Evolutionary conservation across 345 rosid species (phyloP), one percentile per base, ranked within the genome.

Genomic region (Eucalyptus melliodora): DNA sequence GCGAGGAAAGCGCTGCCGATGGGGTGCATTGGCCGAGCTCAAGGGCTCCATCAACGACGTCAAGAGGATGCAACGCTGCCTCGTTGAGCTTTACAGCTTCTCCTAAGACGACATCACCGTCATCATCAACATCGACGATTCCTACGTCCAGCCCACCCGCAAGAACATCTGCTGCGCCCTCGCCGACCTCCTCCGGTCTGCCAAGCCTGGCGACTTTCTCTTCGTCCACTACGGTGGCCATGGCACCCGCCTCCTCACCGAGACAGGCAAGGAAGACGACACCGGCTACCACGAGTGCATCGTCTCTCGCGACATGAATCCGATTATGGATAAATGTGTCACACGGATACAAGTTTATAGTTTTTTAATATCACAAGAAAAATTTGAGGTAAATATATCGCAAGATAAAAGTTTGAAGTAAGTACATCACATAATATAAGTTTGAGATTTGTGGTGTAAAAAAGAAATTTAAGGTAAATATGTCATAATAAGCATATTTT

Each of bases 1-100:
- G 90, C 92, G 87, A 97, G 94, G 92, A 96, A 93, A 72, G 99
- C 99, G 0, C 93, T 96, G 37, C 69, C 95, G 96, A 97, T 97
- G 11, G 99, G 99, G 17, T 91, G 94, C 92, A 97, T 96, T 86
- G 88, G 99, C 99, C 9, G 98, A 96, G 90, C 93, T 97, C 12
- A 94, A 92, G 27, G 99, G 99, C 0, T 97, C 98, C 92, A 91
- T 97, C 87, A 97, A 97, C 95, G 99, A 97, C 88, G 98, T 97
- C 19, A 89, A 11, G 60, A 89, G 96, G 80, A 94, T 95, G 97
- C 65, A 95, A 90, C 90, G 80, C 30, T 94, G 95, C 86, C 96
- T 97, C 8, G 88, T 92, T 8, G 95, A 94, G 17, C 95, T 95
- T 19, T 97, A 87, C 87, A 98, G 96, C 10, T 97, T 97, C 94